Evolutionary conservation across 768 basidiomycete genomes (phyloP).

Genomic region (Floccularia luteovirens): DNA sequence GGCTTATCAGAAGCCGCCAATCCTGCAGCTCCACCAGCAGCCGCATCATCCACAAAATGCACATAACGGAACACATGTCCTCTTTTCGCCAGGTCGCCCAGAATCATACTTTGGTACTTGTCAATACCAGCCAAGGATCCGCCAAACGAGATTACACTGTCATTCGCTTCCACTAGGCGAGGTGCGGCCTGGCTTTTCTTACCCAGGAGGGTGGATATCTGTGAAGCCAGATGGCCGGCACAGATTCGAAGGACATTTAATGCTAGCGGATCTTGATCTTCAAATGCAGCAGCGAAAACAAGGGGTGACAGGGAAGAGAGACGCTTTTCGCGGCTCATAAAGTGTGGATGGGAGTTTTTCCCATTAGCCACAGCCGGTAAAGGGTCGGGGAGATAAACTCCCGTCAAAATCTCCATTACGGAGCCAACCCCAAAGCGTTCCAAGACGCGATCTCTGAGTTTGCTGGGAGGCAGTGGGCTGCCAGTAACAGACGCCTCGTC

Average conservation of each 20-base stretch:
- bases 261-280: constrained; percentile 59
- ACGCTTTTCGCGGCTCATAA: constrained; percentile 58
- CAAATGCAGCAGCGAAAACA: constrained; percentile 74
- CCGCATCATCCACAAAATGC: constrained; percentile 63
- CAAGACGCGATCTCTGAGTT: constrained; percentile 41
- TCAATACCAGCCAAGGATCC: constrained; percentile 68
- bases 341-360: constrained; percentile 17
- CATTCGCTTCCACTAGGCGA: constrained; percentile 38
- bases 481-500: constrained; percentile 40
- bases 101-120: constrained; percentile 45
- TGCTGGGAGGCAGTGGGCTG: constrained; percentile 19
- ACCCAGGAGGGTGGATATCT: constrained; percentile 48
- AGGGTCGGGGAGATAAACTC: constrained; percentile 59
- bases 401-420: constrained; percentile 57
- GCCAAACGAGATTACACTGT: constrained; percentile 66
- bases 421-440: constrained; percentile 45
- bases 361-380: constrained; percentile 10
- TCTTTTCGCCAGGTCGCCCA: constrained; percentile 45
- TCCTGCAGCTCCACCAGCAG: constrained; percentile 54
- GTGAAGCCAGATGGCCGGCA: constrained; percentile 46
- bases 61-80: constrained; percentile 63
- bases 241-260: constrained; percentile 45
- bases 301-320: constrained; percentile 67
- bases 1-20: constrained; percentile 35
- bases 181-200: constrained; percentile 20